Evolutionary conservation across 2,329 filamentous ascomycete genomes (phyloP), one percentile per base, ranked within the genome.

Genomic region (Zarea fungicola): DNA sequence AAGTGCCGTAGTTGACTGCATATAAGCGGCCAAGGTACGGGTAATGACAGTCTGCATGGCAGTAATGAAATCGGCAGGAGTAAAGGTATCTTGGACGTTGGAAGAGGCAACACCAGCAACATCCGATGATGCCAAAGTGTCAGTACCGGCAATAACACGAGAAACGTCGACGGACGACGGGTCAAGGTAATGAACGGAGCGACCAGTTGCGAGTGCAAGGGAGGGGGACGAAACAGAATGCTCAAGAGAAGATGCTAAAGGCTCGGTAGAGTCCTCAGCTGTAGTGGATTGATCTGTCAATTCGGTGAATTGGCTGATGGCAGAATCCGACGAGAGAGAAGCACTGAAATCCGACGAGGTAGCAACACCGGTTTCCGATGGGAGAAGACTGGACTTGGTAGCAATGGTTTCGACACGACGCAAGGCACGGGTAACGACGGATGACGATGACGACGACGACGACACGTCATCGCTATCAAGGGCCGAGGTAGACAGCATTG

Each of bases 1-100:
- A n/a, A n/a, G n/a, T n/a, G n/a, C n/a, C n/a, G n/a, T n/a, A n/a
- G 10, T 14, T 9, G n/a, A 34, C 29, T 34, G 44, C 8, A 40
- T n/a, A 34, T 31, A 43, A 6, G 40, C 40, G 13, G 32, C 41
- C 6, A 49, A 31, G 32, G 44, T 34, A 7, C 29, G 31, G 16
- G 23, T 43, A 5, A 49, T 23, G 6, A 36, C 32, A 10, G 23
- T 18, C 26, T 49, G 47, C 40, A 49, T 39, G n/a, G n/a, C 22
- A 43, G 21, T 14, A 19, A 16, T 8, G 32, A 49, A 4, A 9
- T 42, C 29, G 10, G 29, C 13, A 10, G 23, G 19, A 19, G 11
- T 32, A 11, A 19, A 14, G 16, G 9, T 9, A 6, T 22, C 8
- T 13, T n/a, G 22, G 8, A 6, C 23, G n/a, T 29, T 32, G n/a